These are phyloP conservation scores for Hymenoscyphus fraxineus DNA, from an alignment of 2,329 filamentous ascomycete species.

Conservation along the genomic window DNA sequence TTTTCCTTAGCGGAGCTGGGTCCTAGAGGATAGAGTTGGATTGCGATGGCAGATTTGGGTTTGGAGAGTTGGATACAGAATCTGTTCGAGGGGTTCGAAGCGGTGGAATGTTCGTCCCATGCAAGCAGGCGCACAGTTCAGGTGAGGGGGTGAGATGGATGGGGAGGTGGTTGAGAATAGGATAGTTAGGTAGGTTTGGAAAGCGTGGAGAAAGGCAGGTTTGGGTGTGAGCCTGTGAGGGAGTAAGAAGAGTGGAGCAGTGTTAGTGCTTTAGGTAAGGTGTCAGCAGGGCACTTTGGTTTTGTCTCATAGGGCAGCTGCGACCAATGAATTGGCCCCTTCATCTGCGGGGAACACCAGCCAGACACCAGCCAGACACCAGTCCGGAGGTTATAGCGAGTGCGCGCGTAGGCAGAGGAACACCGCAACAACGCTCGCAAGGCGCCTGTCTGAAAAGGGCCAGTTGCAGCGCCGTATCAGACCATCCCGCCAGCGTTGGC, in stretches of 20 bases:
- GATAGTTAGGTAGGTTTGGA: constrained; percentile 11
- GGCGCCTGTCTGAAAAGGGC: too few relatives aligned
- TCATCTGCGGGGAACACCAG: too few relatives aligned
- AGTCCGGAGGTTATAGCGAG: too few relatives aligned
- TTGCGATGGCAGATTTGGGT: constrained; percentile 15
- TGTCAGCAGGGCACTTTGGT: not conserved
- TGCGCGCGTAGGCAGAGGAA: too few relatives aligned
- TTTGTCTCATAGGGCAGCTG: too few relatives aligned
- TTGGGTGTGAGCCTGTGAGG: constrained; percentile 21
- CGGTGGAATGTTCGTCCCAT: constrained; percentile 14
- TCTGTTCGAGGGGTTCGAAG: constrained; percentile 16
- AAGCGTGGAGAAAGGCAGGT: constrained; percentile 22
- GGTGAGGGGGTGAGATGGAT: constrained; percentile 1
- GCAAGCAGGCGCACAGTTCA: constrained; percentile 7
- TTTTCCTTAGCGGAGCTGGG: constrained; percentile 21
- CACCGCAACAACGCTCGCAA: too few relatives aligned
- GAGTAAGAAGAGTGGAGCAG: constrained; percentile 21
- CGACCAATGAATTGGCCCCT: too few relatives aligned
- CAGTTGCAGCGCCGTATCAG: too few relatives aligned
- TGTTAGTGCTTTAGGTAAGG: constrained; percentile 23
- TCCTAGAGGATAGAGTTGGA: constrained; percentile 22
- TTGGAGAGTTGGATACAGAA: constrained; percentile 10
- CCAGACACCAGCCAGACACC: too few relatives aligned
- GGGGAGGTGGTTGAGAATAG: constrained; percentile 8
- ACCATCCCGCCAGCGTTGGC: too few relatives aligned